Base-by-base conservation (phyloP, 2,329 filamentous ascomycete genomes). In the Diplodia mutila region DNA sequence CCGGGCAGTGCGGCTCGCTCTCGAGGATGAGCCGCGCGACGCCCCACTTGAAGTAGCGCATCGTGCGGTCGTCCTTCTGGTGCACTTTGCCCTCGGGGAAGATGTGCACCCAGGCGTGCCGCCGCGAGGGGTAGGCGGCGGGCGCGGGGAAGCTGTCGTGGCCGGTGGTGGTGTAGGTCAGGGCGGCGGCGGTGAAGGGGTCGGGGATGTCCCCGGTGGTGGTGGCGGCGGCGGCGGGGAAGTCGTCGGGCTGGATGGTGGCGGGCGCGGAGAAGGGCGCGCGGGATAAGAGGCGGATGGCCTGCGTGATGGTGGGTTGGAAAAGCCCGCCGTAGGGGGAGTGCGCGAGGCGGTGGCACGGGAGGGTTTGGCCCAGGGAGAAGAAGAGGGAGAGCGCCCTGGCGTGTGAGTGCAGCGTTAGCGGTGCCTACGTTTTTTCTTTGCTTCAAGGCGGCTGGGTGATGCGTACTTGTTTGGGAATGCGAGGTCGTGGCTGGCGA, bases 21-120 rank as follows among this genome's bases (percentile, higher is more conserved):
- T 99, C 95, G 55, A 99, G 87, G 68, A 99, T 95, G 68, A 98
- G 85, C 2, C 95, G 88, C 7, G 94, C 93, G 1, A 98, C 85
- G 1, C 95, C 95, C 95, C 95, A 99, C 82, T 97, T 97, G 87
- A 98, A 98, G 81, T 99, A 99, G 34, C 95, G 91, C 84, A 98
- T 90, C 8, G 90, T 88, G 73, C 89, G 88, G 51, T 89, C 83
- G 1, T 90, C 86, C 71, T 93, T 89, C 80, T 99, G 95, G 79
- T 98, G 94, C 54, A 97, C 93, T 78, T 91, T 93, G 57, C 93
- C 95, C 80, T 99, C 95, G 14, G 95, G 95, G 78, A 98, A 98
- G 66, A 98, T 90, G 79, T 99, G 95, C 4, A 99, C 84, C 95
- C 95, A 99, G 53, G 88, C 87, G 77, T 91, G 86, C 54, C 87